Evolutionary conservation across 1,139 yeast species (phyloP).

Genomic region (Debaryomyces sp.): DNA sequence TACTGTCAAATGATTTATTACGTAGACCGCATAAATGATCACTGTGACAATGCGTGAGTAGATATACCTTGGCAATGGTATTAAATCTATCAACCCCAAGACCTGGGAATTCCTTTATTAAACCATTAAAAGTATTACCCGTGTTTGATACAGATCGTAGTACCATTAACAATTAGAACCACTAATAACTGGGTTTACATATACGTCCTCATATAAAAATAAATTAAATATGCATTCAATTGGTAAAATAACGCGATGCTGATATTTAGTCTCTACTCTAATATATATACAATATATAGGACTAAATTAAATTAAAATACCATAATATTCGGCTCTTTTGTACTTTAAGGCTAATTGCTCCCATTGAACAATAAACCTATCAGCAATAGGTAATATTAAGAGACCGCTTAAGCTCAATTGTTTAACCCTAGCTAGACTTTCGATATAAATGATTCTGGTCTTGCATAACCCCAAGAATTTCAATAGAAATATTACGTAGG

Average conservation of each 20-base stretch:
- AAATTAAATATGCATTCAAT: not conserved
- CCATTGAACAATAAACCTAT: constrained; percentile 92
- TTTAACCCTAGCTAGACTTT: constrained; percentile 84
- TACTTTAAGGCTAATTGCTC: constrained; percentile 55
- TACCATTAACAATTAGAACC: not conserved
- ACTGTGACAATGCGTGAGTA: constrained; percentile 59
- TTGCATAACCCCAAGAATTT: constrained; percentile 53
- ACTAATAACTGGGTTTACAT: not conserved
- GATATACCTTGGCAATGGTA: constrained; percentile 25
- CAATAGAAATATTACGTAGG: constrained; percentile 59
- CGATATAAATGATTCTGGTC: constrained; percentile 76
- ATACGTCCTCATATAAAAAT: not conserved
- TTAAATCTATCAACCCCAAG: constrained; percentile 49
- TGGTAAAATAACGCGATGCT: not conserved
- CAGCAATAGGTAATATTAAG: constrained; percentile 67
- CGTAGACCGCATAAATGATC: constrained; percentile 60
- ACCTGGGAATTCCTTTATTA: constrained; percentile 36
- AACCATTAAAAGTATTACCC: constrained; percentile 31
- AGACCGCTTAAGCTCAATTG: constrained; percentile 76
- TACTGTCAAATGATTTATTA: constrained; percentile 38
- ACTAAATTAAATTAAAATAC: constrained; percentile 59
- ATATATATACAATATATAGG: not conserved
- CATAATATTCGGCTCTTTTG: constrained; percentile 73
- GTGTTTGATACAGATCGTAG: not conserved
- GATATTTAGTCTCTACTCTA: not conserved